Percentiles rank a stretch among this genome's conserved stretches.
phyloP scores from a whole-genome alignment of 768 basidiomycete genomes.

The Pholiota conissans region DNA sequence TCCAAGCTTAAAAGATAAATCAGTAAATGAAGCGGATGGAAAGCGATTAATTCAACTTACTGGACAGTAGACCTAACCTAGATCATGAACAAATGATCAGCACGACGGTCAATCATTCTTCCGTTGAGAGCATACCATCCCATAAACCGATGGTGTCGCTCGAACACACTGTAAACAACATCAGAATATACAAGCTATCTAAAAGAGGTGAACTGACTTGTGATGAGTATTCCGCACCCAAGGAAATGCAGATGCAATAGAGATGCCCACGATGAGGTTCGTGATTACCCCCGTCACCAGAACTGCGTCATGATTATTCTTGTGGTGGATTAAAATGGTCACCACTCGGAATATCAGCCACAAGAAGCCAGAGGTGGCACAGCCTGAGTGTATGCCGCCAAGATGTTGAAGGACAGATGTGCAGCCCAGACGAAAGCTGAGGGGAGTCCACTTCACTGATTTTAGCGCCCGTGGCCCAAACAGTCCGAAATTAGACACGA shows the following conservation, averaged over 20 bases:
- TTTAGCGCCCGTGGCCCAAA: conserved; percentile 7
- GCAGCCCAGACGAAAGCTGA: conserved; percentile 62
- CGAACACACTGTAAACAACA: conserved; percentile 57
- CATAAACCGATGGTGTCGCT: conserved; percentile 79
- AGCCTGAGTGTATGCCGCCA: conserved; percentile 84
- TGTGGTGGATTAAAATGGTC: conserved; percentile 50
- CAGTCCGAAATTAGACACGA: not conserved
- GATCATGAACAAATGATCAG: conserved; percentile 2
- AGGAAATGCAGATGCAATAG: conserved; percentile 68
- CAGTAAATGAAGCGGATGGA: not conserved
- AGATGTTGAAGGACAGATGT: conserved; percentile 78
- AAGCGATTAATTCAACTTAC: conserved; percentile 35
- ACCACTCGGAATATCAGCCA: conserved; percentile 71
- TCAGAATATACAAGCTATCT: not conserved
- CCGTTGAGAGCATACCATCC: conserved; percentile 56
- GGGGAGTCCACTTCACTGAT: conserved; percentile 40
- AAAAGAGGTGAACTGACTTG: conserved; percentile 49
- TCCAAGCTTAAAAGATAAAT: conserved; percentile 47
- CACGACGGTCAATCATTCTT: not conserved
- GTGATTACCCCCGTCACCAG: conserved; percentile 64
- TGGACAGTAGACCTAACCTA: conserved; percentile 51
- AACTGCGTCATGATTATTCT: conserved; percentile 52
- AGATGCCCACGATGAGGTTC: conserved; percentile 56
- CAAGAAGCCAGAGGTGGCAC: conserved; percentile 69
- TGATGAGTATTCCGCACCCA: conserved; percentile 83